These are phyloP conservation scores for Fusarium acutatum DNA, from an alignment of 2,329 filamentous ascomycete genomes.

Conservation along the genomic window DNA sequence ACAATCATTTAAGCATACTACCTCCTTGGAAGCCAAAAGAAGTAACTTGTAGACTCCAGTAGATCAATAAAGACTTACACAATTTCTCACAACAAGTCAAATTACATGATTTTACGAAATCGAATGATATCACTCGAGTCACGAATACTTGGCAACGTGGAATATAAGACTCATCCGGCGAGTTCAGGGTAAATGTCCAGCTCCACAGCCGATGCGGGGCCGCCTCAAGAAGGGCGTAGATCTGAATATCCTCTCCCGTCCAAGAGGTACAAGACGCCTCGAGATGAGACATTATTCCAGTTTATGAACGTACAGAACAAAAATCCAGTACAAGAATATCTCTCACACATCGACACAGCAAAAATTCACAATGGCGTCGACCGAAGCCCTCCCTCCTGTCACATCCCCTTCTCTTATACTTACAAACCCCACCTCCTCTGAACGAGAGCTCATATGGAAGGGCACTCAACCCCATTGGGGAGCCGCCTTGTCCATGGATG, in stretches of 20 bases:
- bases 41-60: background rate
- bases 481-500: slow-evolving; percentile 59
- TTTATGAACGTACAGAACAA: background rate
- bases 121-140: background rate
- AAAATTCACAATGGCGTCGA: slow-evolving; percentile 27
- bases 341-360: background rate
- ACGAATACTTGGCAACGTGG: background rate
- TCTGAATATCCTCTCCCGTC: background rate
- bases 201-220: slow-evolving; percentile 17
- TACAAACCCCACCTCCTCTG: slow-evolving; percentile 63
- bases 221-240: background rate
- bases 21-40: background rate
- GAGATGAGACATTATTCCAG: background rate
- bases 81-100: background rate
- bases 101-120: background rate
- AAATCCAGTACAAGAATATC: background rate
- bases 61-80: background rate
- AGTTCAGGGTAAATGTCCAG: slow-evolving; percentile 21
- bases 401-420: slow-evolving; percentile 50
- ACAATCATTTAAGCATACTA: background rate
- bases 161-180: slow-evolving; percentile 14
- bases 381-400: slow-evolving; percentile 31
- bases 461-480: slow-evolving; percentile 68
- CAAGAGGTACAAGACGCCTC: slow-evolving; percentile 8
- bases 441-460: slow-evolving; percentile 64